phyloP scores from a whole-genome alignment of 805 yeast species.

The Kodamaea laetipori region DNA sequence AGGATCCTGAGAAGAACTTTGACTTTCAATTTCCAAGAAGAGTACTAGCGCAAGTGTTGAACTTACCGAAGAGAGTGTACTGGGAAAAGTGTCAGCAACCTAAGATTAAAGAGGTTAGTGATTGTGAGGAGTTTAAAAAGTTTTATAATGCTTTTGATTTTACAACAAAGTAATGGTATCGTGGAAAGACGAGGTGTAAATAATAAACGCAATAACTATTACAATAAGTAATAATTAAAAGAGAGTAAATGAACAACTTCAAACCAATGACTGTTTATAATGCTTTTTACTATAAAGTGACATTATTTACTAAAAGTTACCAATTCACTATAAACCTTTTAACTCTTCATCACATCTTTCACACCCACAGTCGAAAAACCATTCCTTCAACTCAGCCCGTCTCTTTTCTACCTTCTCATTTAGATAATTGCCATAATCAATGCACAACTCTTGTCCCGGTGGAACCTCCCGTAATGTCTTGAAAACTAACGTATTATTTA shows the following conservation, averaged over 20 bases:
- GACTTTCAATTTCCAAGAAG: slow-evolving; percentile 87
- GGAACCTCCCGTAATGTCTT: slow-evolving; percentile 41
- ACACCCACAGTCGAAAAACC: slow-evolving; percentile 65
- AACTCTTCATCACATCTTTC: slow-evolving; percentile 40
- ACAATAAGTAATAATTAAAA: too few species aligned
- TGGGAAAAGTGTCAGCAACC: slow-evolving; percentile 82
- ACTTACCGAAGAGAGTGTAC: slow-evolving; percentile 59
- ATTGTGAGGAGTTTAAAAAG: slow-evolving; percentile 65
- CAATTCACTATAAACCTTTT: too few species aligned
- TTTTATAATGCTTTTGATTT: slow-evolving; percentile 58
- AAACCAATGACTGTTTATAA: too few species aligned
- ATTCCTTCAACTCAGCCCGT: slow-evolving; percentile 44
- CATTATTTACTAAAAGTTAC: too few species aligned
- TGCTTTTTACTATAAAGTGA: too few species aligned
- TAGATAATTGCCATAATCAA: slow-evolving; percentile 58
- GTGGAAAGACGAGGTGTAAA: too few species aligned
- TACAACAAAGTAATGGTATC: slow-evolving; percentile 24
- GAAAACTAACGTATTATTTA: slow-evolving; percentile 43
- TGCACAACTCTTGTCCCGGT: slow-evolving; percentile 54
- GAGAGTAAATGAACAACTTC: too few species aligned
- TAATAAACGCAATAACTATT: background rate
- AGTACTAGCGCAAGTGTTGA: slow-evolving; percentile 66
- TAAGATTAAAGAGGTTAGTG: slow-evolving; percentile 58
- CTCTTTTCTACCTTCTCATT: slow-evolving; percentile 45
- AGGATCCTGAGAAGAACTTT: slow-evolving; percentile 39